Evolutionary conservation across 495 filamentous ascomycete species (phyloP).

Genomic region (Echria macrotheca): DNA sequence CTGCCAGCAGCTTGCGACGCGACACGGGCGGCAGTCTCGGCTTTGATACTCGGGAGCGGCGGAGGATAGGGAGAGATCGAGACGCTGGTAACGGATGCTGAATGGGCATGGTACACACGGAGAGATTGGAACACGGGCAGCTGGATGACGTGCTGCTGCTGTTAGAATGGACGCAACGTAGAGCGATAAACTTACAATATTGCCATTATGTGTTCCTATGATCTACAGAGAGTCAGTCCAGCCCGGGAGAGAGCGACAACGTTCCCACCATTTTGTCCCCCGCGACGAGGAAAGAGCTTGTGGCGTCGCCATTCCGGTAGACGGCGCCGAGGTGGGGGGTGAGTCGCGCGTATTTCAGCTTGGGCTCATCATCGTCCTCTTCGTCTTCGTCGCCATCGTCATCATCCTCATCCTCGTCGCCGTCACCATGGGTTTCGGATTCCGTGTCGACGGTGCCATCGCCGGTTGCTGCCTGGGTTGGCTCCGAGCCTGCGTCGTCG

Average conservation of each 20-base stretch:
- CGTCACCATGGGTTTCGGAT: slow-evolving; percentile 18
- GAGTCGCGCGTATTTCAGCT: slow-evolving; percentile 82
- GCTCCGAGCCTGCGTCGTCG: too few relatives aligned
- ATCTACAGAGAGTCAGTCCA: slow-evolving; percentile 49
- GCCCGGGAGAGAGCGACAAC: slow-evolving; percentile 36
- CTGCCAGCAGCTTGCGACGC: slow-evolving; percentile 38
- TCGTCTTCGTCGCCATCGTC: slow-evolving; percentile 71
- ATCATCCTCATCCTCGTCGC: slow-evolving; percentile 42
- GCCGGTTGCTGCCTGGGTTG: slow-evolving; percentile 3
- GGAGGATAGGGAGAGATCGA: slow-evolving; percentile 89
- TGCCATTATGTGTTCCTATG: slow-evolving; percentile 93
- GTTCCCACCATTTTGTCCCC: slow-evolving; percentile 89
- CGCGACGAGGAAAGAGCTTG: slow-evolving; percentile 79
- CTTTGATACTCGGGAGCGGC: slow-evolving; percentile 55
- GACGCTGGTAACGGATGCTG: slow-evolving; percentile 80
- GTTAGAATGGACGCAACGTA: slow-evolving; percentile 12
- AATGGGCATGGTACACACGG: slow-evolving; percentile 83
- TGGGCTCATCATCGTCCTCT: slow-evolving; percentile 91
- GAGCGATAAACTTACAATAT: slow-evolving; percentile 61
- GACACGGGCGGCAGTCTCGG: slow-evolving; percentile 46
- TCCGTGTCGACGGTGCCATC: slow-evolving; percentile 5
- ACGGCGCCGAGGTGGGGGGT: slow-evolving; percentile 73
- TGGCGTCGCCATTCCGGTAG: slow-evolving; percentile 92
- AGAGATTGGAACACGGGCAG: slow-evolving; percentile 73
- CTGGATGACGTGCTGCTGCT: slow-evolving; percentile 70